Evolutionary conservation across 768 basidiomycete genomes (phyloP).

Genomic region (Termitomyces sp.): DNA sequence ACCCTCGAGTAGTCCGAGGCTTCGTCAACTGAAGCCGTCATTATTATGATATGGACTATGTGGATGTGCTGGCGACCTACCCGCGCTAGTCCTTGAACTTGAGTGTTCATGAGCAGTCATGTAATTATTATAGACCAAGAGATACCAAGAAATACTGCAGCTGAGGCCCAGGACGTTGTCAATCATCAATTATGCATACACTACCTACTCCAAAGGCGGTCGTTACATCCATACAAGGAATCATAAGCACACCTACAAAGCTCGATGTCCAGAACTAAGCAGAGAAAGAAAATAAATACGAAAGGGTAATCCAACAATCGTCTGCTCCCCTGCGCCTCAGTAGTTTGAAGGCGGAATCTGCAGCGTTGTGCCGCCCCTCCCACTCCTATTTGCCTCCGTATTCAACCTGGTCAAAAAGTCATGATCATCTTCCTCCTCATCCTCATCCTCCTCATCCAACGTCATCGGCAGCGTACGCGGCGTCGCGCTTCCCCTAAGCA

Average conservation of each 20-base stretch:
- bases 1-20: no score
- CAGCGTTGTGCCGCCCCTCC: not conserved
- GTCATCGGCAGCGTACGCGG: not conserved
- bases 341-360: not conserved
- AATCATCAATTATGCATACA: not conserved
- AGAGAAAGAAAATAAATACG: not conserved
- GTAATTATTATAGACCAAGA: no score
- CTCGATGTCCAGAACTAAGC: not conserved
- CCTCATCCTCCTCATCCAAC: constrained; percentile 3
- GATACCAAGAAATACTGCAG: no score
- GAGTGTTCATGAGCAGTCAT: no score
- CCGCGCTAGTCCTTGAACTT: no score
- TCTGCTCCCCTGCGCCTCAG: not conserved
- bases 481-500: not conserved
- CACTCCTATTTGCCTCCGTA: constrained; percentile 7
- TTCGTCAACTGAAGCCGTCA: no score
- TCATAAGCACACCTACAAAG: not conserved
- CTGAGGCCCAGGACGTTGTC: not conserved
- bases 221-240: not conserved
- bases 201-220: not conserved
- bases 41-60: no score
- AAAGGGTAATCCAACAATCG: no score
- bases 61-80: no score
- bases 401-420: constrained; percentile 3
- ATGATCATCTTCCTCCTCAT: constrained; percentile 3